A percentile compares a stretch with the other conserved stretches of the same genome.
These are phyloP conservation scores for Funneliformis geosporum DNA, from an alignment of 192 early-diverging fungal species.

Conservation along the genomic window DNA sequence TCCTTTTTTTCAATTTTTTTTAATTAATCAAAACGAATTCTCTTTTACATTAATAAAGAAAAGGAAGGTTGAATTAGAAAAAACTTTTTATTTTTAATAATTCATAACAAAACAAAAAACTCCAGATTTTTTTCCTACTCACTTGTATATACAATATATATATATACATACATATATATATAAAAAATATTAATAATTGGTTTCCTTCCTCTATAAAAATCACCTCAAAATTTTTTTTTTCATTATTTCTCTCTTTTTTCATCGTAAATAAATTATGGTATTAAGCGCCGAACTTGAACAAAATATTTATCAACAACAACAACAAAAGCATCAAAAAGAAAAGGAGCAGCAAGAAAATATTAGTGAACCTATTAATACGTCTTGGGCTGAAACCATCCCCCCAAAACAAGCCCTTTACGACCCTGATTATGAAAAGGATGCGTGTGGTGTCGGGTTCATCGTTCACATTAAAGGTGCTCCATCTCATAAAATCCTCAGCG, in stretches of 20 bases:
- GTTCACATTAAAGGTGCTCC: constrained; percentile 86
- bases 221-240: not conserved
- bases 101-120: too few species aligned
- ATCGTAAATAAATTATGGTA: constrained; percentile 21
- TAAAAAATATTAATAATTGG: too few species aligned
- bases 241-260: not conserved
- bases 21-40: too few species aligned
- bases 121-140: too few species aligned
- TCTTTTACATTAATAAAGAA: too few species aligned
- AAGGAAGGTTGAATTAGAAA: too few species aligned
- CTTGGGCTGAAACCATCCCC: constrained; percentile 87
- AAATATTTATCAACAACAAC: not conserved
- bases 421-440: constrained; percentile 87
- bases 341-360: not conserved
- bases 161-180: too few species aligned
- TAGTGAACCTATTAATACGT: constrained; percentile 40
- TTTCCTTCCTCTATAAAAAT: not conserved
- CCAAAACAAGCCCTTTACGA: constrained; percentile 85
- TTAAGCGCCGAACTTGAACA: constrained; percentile 16
- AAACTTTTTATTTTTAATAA: too few species aligned
- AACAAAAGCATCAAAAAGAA: constrained; percentile 10
- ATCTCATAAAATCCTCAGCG: constrained; percentile 85
- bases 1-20: too few species aligned
- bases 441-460: constrained; percentile 98
- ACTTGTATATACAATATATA: too few species aligned